Conservation (phyloP, 202 grass and related monocot species). For the Eragrostis tef region DNA sequence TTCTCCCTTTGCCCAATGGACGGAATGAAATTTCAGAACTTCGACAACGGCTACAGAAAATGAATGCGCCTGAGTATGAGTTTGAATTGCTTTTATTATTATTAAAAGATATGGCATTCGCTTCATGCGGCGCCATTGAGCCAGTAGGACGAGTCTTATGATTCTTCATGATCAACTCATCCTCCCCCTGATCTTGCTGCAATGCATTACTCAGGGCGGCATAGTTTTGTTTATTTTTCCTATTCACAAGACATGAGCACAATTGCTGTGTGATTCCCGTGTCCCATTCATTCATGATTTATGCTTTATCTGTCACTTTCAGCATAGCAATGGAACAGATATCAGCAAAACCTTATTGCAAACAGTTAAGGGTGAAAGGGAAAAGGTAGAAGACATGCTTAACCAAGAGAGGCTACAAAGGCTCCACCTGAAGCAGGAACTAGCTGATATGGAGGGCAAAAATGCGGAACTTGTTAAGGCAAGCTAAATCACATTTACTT, state of each 20-base stretch:
- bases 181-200: too few relatives aligned
- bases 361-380: conserved; percentile 49
- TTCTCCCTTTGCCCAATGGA: background rate
- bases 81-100: too few relatives aligned
- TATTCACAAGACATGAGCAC: background rate
- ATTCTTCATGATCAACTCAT: too few relatives aligned
- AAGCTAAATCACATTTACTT: conserved; percentile 44
- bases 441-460: conserved; percentile 55
- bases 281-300: conserved; percentile 7
- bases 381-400: conserved; percentile 58
- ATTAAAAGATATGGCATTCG: too few relatives aligned
- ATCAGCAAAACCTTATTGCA: conserved; percentile 42
- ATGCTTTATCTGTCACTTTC: conserved; percentile 23
- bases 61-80: too few relatives aligned
- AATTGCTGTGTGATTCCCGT: conserved; percentile 1
- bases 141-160: too few relatives aligned
- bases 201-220: too few relatives aligned
- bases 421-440: conserved; percentile 57
- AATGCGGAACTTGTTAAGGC: conserved; percentile 64
- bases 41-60: conserved; percentile 48
- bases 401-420: conserved; percentile 56
- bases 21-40: conserved; percentile 55
- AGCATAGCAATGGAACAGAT: conserved; percentile 53
- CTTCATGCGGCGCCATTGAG: too few relatives aligned
- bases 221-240: background rate